phyloP scores from a whole-genome alignment of 805 yeast genomes.

The Saturnispora sanitii region DNA sequence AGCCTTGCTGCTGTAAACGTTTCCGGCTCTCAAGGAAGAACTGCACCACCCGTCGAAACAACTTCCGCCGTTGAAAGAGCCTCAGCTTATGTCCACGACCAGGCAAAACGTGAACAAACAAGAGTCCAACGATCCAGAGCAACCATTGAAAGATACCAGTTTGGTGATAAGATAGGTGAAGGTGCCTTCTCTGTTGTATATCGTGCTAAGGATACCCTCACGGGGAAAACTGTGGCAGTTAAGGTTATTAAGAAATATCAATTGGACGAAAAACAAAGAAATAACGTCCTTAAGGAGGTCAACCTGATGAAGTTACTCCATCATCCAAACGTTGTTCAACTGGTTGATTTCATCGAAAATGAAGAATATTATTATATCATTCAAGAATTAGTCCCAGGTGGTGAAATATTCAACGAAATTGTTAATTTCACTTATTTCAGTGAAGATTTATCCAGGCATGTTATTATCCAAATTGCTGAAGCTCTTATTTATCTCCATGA shows the following conservation, averaged over 20 bases:
- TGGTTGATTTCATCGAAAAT: conserved; percentile 58
- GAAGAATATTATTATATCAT: conserved; percentile 54
- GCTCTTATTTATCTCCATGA: conserved; percentile 64
- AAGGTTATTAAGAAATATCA: conserved; percentile 60
- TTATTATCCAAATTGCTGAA: conserved; percentile 59
- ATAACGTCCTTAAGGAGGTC: conserved; percentile 72
- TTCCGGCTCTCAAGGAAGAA: not conserved
- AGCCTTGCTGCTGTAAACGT: not conserved
- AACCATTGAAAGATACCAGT: conserved; percentile 30
- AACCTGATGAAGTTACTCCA: conserved; percentile 58
- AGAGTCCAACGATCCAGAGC: conserved; percentile 16
- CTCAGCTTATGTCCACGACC: conserved; percentile 25
- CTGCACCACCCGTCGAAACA: conserved; percentile 16
- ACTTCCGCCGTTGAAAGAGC: conserved; percentile 23
- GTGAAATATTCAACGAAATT: conserved; percentile 73
- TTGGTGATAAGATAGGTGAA: conserved; percentile 44
- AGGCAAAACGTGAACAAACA: conserved; percentile 18
- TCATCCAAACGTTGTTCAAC: conserved; percentile 54
- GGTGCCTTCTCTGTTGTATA: conserved; percentile 53
- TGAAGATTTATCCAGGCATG: conserved; percentile 63
- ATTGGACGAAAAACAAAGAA: conserved; percentile 50
- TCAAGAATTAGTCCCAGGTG: conserved; percentile 68
- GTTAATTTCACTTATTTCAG: conserved; percentile 68
- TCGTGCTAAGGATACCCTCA: conserved; percentile 33
- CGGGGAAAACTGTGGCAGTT: conserved; percentile 39